phyloP scores from a whole-genome alignment of 768 basidiomycete genomes.

The Mycena vulgaris region DNA sequence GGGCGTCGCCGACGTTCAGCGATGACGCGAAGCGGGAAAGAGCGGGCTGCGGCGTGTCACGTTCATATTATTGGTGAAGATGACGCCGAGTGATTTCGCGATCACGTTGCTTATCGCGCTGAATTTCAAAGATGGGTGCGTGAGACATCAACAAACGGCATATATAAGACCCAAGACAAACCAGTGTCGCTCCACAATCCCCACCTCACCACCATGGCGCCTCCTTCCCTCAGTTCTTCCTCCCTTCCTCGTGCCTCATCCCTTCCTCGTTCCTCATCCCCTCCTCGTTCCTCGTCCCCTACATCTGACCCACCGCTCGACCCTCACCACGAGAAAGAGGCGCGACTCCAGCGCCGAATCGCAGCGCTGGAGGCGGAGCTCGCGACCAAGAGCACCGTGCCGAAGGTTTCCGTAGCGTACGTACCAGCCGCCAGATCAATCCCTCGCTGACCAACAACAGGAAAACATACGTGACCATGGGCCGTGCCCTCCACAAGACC shows the following conservation, averaged over 20 bases:
- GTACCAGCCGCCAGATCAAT: too few relatives aligned
- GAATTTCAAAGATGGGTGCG: background rate
- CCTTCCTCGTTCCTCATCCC: too few relatives aligned
- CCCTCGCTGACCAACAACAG: background rate
- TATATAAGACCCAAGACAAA: conserved; percentile 18
- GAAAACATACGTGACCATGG: conserved; percentile 2
- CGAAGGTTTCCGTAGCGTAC: too few relatives aligned
- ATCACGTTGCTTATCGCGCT: conserved; percentile 4
- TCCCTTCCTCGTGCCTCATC: background rate
- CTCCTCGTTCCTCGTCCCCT: conserved; percentile 1
- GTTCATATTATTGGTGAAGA: background rate
- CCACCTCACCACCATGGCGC: too few relatives aligned
- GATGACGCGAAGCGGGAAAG: background rate
- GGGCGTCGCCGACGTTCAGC: too few relatives aligned
- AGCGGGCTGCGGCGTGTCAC: background rate
- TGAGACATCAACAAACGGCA: conserved; percentile 13
- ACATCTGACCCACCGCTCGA: background rate
- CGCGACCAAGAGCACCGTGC: background rate
- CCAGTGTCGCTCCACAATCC: background rate
- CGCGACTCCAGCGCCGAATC: background rate
- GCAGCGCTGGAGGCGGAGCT: conserved; percentile 4
- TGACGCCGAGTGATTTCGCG: background rate
- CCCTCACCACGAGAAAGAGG: background rate
- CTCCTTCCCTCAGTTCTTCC: background rate
- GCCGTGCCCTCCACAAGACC: background rate